phyloP scores from a whole-genome alignment of 345 rosid species.

The Citrus maxima region DNA sequence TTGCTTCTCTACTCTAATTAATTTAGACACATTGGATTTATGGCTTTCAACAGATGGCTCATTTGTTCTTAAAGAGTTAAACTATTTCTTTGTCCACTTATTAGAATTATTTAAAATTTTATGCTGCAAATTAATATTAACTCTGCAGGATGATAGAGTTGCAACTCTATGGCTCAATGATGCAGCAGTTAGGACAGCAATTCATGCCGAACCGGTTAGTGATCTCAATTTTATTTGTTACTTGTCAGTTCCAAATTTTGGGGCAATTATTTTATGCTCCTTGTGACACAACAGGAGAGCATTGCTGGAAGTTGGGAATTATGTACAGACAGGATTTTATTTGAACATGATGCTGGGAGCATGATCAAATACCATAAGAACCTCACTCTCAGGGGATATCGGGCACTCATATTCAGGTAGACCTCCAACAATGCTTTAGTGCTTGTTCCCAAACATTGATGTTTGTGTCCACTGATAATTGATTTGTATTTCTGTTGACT shows the following conservation, averaged over 20 bases:
- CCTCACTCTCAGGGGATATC: constrained; percentile 64
- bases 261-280: not conserved
- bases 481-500: not conserved
- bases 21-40: not conserved
- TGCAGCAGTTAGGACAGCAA: constrained; percentile 61
- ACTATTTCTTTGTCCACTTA: not conserved
- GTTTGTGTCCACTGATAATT: not conserved
- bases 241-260: not conserved
- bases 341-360: constrained; percentile 58
- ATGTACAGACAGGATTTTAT: constrained; percentile 41
- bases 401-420: constrained; percentile 84
- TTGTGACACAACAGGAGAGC: constrained; percentile 30
- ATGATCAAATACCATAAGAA: constrained; percentile 83
- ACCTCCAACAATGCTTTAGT: not conserved
- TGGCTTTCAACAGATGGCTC: not conserved
- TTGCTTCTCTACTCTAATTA: not conserved
- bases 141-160: constrained; percentile 63
- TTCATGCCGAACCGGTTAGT: constrained; percentile 64
- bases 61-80: not conserved
- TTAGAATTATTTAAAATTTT: not conserved
- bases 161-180: constrained; percentile 77
- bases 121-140: not conserved
- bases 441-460: not conserved
- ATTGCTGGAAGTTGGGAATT: constrained; percentile 49
- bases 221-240: not conserved